These are phyloP conservation scores for Sphagnum tenellum DNA, from an alignment of 225 moss, liverwort and hornwort species.

Conservation along the genomic window DNA sequence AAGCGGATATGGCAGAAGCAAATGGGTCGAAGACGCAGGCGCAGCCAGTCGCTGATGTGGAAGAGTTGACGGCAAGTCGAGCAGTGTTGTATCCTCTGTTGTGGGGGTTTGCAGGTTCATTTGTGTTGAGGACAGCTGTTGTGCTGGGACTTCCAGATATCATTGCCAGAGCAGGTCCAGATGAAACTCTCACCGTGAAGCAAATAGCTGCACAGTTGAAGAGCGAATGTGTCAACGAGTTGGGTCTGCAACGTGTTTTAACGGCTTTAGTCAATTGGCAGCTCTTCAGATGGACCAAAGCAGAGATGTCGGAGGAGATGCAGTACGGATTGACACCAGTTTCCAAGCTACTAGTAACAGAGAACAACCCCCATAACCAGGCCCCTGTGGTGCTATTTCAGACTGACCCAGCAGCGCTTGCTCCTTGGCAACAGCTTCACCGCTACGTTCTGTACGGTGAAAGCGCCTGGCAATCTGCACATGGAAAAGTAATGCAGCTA, in stretches of 20 bases:
- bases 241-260: no score
- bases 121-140: no score
- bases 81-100: no score
- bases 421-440: conserved; percentile 16
- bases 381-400: conserved; percentile 3
- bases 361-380: conserved; percentile 8
- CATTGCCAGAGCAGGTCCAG: conserved; percentile 6
- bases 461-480: conserved; percentile 7
- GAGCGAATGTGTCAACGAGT: not conserved
- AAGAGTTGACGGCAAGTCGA: no score
- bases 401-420: conserved; percentile 9
- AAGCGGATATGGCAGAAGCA: no score
- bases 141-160: conserved; percentile 11
- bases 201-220: no score
- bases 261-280: no score
- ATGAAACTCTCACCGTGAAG: not conserved
- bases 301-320: not conserved
- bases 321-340: conserved; percentile 16
- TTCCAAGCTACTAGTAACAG: conserved; percentile 14
- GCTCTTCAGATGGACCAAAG: not conserved
- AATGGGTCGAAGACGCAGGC: no score
- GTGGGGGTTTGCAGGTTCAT: no score
- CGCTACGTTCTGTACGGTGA: conserved; percentile 13
- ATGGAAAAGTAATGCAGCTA: conserved; percentile 8
- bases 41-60: no score